Conservation (phyloP, 495 filamentous ascomycete genomes). For the Bacidia rubella region DNA sequence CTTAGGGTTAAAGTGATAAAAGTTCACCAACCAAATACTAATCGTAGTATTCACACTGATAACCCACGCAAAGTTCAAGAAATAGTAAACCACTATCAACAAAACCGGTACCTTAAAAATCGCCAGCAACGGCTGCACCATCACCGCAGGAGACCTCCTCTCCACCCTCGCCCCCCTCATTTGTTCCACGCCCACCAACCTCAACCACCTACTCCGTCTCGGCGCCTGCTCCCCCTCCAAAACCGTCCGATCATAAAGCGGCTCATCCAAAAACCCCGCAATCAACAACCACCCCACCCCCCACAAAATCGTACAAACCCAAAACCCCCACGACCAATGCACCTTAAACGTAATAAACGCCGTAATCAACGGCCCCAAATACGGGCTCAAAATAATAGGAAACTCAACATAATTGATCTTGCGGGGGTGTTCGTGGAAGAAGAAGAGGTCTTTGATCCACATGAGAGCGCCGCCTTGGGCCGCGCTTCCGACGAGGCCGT, state of each 20-base stretch:
- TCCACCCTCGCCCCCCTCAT: constrained; percentile 7
- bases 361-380: constrained; percentile 14
- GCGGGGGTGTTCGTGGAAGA: constrained; percentile 18
- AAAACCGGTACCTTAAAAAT: constrained; percentile 26
- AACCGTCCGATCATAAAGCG: constrained; percentile 12
- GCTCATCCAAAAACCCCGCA: constrained; percentile 13
- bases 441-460: constrained; percentile 21
- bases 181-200: constrained; percentile 17
- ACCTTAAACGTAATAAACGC: constrained; percentile 10
- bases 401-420: constrained; percentile 15
- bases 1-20: constrained; percentile 20
- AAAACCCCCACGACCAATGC: constrained; percentile 9
- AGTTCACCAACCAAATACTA: constrained; percentile 24
- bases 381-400: constrained; percentile 11
- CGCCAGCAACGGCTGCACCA: constrained; percentile 12
- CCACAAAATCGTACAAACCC: constrained; percentile 10
- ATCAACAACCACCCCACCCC: constrained; percentile 8
- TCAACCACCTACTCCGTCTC: constrained; percentile 7
- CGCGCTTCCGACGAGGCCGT: constrained; percentile 47
- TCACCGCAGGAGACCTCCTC: constrained; percentile 9
- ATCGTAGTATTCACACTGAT: constrained; percentile 32
- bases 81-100: constrained; percentile 25
- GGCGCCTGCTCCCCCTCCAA: constrained; percentile 8
- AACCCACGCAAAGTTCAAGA: constrained; percentile 28
- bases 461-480: constrained; percentile 25